These are phyloP conservation scores for Drechslerella dactyloides DNA, from an alignment of 2,329 filamentous ascomycete genomes.

Conservation along the genomic window DNA sequence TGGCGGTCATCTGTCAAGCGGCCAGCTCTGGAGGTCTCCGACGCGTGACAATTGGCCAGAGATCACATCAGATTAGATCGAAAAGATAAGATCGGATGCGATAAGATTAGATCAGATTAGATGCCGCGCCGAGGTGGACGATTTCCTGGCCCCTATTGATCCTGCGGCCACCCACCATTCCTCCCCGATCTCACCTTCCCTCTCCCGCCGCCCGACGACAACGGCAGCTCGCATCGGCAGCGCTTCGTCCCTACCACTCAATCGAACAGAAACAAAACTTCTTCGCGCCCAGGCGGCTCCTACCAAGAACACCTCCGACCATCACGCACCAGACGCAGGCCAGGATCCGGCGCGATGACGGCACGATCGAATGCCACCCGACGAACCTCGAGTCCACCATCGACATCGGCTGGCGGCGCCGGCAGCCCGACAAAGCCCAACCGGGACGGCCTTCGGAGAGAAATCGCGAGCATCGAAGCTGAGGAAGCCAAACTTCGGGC, in stretches of 20 bases:
- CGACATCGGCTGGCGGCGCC: not conserved
- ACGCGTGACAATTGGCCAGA: too few species aligned
- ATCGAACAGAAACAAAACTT: not conserved
- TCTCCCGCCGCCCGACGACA: not conserved
- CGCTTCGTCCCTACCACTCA: not conserved
- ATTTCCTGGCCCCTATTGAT: not conserved
- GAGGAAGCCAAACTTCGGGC: constrained; percentile 33
- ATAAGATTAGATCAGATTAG: constrained; percentile 13
- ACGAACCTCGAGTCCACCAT: constrained; percentile 7
- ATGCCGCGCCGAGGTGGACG: not conserved
- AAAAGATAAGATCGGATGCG: not conserved
- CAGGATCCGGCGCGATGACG: not conserved
- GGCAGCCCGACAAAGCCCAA: constrained; percentile 14
- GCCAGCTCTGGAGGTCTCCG: not conserved
- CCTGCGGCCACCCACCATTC: not conserved
- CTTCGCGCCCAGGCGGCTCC: not conserved
- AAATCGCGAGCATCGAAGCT: constrained; percentile 40
- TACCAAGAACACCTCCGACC: not conserved
- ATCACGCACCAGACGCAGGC: not conserved
- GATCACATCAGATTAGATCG: constrained; percentile 3
- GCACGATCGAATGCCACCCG: constrained; percentile 8
- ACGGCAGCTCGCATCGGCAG: not conserved
- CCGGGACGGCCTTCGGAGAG: constrained; percentile 16
- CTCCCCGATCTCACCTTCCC: not conserved
- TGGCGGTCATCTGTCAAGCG: not conserved